phyloP scores from a whole-genome alignment of 2,329 filamentous ascomycete genomes.

The Exophiala sideris region DNA sequence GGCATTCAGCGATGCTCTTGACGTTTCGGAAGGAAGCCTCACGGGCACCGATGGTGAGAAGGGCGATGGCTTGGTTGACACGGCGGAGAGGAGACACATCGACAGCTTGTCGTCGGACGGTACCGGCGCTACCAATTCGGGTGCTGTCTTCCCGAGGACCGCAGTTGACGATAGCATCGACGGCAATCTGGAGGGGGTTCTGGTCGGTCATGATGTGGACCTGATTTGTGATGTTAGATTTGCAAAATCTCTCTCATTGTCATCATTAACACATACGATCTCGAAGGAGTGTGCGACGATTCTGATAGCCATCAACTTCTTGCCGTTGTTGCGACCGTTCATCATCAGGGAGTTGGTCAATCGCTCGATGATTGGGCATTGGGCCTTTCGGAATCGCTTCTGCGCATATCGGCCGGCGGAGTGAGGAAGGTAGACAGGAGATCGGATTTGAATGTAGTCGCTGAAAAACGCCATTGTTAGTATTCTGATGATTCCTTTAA shows the following conservation, averaged over 20 bases:
- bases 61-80: conserved; percentile 99
- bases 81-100: conserved; percentile 99
- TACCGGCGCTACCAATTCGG: conserved; percentile 98
- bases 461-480: conserved; percentile 52
- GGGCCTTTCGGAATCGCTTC: conserved; percentile 99
- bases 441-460: conserved; percentile 99
- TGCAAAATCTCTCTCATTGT: not conserved
- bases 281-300: conserved; percentile 99
- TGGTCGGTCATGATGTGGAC: conserved; percentile 99
- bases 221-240: conserved; percentile 46
- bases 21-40: conserved; percentile 99
- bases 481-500: conserved; percentile 4
- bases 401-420: conserved; percentile 96
- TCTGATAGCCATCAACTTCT: conserved; percentile 99
- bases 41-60: conserved; percentile 97
- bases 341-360: conserved; percentile 99
- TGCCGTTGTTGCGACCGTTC: conserved; percentile 99
- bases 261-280: conserved; percentile 71
- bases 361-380: conserved; percentile 99
- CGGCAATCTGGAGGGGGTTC: conserved; percentile 99
- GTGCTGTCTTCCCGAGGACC: conserved; percentile 99
- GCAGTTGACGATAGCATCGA: conserved; percentile 99
- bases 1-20: conserved; percentile 99
- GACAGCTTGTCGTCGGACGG: conserved; percentile 99
- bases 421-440: conserved; percentile 98